These are phyloP conservation scores for Chrysosphaeria jannelii DNA, from an alignment of 2,329 filamentous ascomycete genomes.

Conservation along the genomic window DNA sequence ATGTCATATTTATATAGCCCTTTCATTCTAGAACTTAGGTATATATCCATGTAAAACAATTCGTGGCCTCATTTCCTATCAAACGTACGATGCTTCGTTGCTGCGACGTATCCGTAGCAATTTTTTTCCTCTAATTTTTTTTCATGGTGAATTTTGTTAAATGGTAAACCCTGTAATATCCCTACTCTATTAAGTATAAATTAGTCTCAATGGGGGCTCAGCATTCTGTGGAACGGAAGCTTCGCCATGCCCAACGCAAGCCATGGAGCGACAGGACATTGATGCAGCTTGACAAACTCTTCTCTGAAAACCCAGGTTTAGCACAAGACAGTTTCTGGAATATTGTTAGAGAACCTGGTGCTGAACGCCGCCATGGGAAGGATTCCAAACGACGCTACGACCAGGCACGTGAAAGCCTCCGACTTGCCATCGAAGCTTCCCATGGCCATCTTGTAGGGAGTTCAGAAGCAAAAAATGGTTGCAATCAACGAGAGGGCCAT, in stretches of 20 bases:
- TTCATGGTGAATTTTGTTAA: neutral
- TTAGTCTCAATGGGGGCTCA: conserved; percentile 1
- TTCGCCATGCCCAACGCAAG: conserved; percentile 2
- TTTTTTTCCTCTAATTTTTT: no score
- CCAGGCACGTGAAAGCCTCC: conserved; percentile 2
- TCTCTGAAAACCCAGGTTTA: conserved; percentile 2
- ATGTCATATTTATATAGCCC: no score
- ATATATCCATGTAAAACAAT: no score
- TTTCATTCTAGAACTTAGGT: no score
- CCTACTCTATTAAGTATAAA: neutral
- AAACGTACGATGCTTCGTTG: no score
- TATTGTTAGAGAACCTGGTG: conserved; percentile 2
- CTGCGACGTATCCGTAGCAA: no score
- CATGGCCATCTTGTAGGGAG: conserved; percentile 1
- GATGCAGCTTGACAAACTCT: conserved; percentile 3
- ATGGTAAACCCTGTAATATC: neutral
- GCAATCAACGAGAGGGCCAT: neutral
- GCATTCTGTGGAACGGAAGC: conserved; percentile 3
- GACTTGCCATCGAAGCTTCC: conserved; percentile 2
- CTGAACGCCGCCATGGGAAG: conserved; percentile 2
- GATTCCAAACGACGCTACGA: conserved; percentile 3
- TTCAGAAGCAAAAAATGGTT: conserved; percentile 1
- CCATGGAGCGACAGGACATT: conserved; percentile 2
- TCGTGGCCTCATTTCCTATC: no score
- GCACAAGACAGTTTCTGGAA: conserved; percentile 4